A percentile compares a stretch with the other conserved stretches of the same genome.
phyloP scores from a whole-genome alignment of 2,329 filamentous ascomycete genomes.

The Tolypocladium nubicola region DNA sequence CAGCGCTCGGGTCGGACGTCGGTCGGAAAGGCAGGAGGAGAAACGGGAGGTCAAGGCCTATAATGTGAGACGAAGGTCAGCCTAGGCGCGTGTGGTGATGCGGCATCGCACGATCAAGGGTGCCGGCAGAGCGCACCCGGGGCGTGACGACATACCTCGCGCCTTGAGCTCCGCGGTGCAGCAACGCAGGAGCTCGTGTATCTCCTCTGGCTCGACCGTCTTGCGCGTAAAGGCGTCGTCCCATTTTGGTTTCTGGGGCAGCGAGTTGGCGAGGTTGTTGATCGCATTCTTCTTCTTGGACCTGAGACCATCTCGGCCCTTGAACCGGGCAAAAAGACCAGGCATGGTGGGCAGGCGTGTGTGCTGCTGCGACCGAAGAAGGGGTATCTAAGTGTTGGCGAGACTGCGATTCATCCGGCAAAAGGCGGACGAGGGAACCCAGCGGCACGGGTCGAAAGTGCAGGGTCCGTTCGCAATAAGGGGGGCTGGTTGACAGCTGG shows the following conservation, averaged over 20 bases:
- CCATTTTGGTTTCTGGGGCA: constrained; percentile 65
- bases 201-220: constrained; percentile 77
- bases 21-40: constrained; percentile 90
- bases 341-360: constrained; percentile 32
- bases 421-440: not conserved
- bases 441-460: not conserved
- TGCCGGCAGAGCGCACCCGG: not conserved
- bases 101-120: not conserved
- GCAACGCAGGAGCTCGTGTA: constrained; percentile 73
- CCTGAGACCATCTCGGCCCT: constrained; percentile 61
- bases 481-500: not conserved
- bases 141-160: constrained; percentile 55
- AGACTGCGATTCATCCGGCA: not conserved
- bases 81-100: not conserved
- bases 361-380: not conserved
- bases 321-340: constrained; percentile 54
- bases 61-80: constrained; percentile 1
- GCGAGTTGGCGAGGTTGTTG: constrained; percentile 36
- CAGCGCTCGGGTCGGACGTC: constrained; percentile 81
- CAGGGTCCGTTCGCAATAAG: not conserved
- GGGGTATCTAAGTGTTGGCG: not conserved
- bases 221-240: constrained; percentile 79
- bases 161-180: constrained; percentile 90
- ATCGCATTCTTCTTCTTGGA: constrained; percentile 55
- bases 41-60: constrained; percentile 84